Evolutionary conservation across 768 basidiomycete genomes (phyloP), one percentile per base, ranked within the genome.

Genomic region (Vararia minispora): DNA sequence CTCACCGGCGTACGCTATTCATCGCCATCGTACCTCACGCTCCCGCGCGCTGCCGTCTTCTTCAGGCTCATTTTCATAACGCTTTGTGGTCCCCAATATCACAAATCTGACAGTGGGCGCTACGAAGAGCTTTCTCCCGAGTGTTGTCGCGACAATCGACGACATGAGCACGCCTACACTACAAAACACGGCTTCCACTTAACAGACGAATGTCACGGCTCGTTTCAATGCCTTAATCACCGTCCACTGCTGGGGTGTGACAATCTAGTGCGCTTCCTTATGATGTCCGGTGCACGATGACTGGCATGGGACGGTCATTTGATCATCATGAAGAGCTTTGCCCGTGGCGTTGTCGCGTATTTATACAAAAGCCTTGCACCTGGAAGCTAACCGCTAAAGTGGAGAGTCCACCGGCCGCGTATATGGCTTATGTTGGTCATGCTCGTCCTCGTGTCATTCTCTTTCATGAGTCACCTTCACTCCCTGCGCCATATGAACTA

Each of bases 231-330:
- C n/a, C n/a, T n/a, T n/a, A n/a, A 89, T 97, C 49, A 88, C 89
- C 9, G 80, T 78, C 54, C 94, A 97, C 54, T 97, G 91, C 58
- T 94, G 92, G 55, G 92, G 92, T 17, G 92, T 95, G 2, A 87
- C 86, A 27, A 79, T 91, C 49, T 88, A 86, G 72, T 87, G 60
- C 31, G 70, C 50, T 44, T 29, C n/a, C 35, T 24, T 33, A 30
- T 6, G 13, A 23, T 9, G 14, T 28, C 31, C 24, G 21, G n/a
- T 2, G 24, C 24, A n/a, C n/a, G n/a, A n/a, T n/a, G n/a, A n/a
- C n/a, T n/a, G n/a, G n/a, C n/a, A n/a, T n/a, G 31, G 24, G 31
- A 28, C 49, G 85, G 83, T 54, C 86, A 88, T 56, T 65, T 89
- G 43, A 90, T 89, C 50, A 88, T 91, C 48, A 77, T 90, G 58